Base-by-base conservation (phyloP, 257 asterid genomes). In the Scutellaria minor region DNA sequence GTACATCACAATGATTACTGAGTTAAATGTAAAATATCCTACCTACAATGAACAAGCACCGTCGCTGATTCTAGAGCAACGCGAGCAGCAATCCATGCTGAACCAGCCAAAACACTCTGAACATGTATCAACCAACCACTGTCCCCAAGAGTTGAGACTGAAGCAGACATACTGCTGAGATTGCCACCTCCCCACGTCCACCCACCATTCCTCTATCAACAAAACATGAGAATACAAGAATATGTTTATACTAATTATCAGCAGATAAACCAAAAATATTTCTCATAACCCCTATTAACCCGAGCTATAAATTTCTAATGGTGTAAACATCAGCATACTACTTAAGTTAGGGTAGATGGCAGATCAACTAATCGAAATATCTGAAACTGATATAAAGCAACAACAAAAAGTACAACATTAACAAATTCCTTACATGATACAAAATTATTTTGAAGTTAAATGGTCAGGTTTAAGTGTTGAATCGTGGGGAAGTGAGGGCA, bases 61-160 rank as follows among this genome's bases (percentile, higher is more conserved):
- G 99, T 80, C 64, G 98, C 97, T 70, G 98, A 90, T 86, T 95
- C 99, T 50, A 89, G 68, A 53, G 98, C 96, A 77, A 95, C 90
- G 47, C 98, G 99, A 53, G 97, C 98, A 87, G 99, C 99, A 79
- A 95, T 88, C 99, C 99, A 95, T 73, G 98, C 95, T 55, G 99
- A 87, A 76, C 99, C 99, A 78, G 98, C 99, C 80, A 95, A 84
- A 66, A 95, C 93, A 82, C 87, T 92, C 75, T 95, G 99, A 59
- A 95, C 96, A 78, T 95, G 98, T 83, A 87, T 91, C 81, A 95
- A 83, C 99, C 99, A 95, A 76, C 97, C 97, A 73, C 95, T 95
- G 75, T 91, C 99, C 71, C 99, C 99, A 69, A 95, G 90, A 67
- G 95, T 89, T 55, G 99, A 88, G 75, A 95, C 98, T 24, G 99